A percentile compares a stretch with the other conserved stretches of the same genome.
Conservation (phyloP, 257 asterid species). For the Gardenia jasminoides region DNA sequence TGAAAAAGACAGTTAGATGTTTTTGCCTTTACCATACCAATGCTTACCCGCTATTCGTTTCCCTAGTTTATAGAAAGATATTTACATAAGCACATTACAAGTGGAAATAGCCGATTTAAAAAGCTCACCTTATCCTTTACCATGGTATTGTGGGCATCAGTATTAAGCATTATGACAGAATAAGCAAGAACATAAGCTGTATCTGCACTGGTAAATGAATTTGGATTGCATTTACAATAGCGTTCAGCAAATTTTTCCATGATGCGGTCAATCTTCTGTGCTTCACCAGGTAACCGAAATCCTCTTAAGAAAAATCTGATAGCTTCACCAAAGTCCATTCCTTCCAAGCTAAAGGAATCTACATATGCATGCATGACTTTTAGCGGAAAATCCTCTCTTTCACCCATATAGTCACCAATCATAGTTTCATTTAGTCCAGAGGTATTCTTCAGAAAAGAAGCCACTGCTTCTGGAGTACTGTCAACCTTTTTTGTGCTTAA, state of each 20-base stretch:
- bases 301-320: constrained; percentile 92
- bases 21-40: not conserved
- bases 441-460: constrained; percentile 77
- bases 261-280: constrained; percentile 95
- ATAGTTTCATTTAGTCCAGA: constrained; percentile 84
- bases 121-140: constrained; percentile 92
- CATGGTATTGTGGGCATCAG: constrained; percentile 98
- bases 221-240: constrained; percentile 92
- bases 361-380: constrained; percentile 99
- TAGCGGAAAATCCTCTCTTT: constrained; percentile 90
- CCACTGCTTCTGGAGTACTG: constrained; percentile 90
- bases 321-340: constrained; percentile 93
- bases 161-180: constrained; percentile 97
- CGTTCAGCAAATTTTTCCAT: constrained; percentile 99
- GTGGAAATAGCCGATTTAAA: constrained; percentile 13
- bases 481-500: constrained; percentile 73
- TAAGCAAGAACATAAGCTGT: constrained; percentile 98
- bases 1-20: not conserved
- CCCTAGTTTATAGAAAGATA: not conserved
- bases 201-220: constrained; percentile 92
- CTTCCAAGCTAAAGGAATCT: constrained; percentile 87
- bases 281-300: constrained; percentile 97
- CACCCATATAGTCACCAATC: constrained; percentile 98
- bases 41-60: not conserved
- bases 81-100: not conserved